Evolutionary conservation across 306 rosid genomes (phyloP).

Genomic region (Vigna reflexopilosa): DNA sequence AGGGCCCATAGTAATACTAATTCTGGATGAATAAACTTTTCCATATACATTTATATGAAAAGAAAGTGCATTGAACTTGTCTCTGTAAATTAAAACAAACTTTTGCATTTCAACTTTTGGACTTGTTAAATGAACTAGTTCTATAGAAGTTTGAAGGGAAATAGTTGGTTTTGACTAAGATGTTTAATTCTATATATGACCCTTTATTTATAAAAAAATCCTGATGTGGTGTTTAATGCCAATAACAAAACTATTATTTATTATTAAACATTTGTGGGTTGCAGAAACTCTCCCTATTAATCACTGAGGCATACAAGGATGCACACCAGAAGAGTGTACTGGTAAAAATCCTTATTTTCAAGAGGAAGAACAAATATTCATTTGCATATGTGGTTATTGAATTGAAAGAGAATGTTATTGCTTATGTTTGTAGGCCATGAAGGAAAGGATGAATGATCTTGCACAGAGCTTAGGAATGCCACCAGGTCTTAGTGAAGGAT

Average conservation of each 20-base stretch:
- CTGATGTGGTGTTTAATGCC: slow-evolving; percentile 6
- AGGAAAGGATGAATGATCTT: slow-evolving; percentile 63
- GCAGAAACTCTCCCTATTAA: slow-evolving; percentile 85
- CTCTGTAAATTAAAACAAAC: background rate
- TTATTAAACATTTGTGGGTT: slow-evolving; percentile 22
- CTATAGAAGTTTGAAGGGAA: background rate
- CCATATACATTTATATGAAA: background rate
- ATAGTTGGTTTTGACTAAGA: background rate
- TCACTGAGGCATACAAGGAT: slow-evolving; percentile 87
- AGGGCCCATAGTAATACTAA: too few relatives aligned
- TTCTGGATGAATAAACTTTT: background rate
- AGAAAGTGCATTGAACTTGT: background rate
- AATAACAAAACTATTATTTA: slow-evolving; percentile 2
- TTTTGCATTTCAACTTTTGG: background rate
- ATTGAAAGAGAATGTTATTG: slow-evolving; percentile 32
- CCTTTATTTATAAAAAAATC: too few relatives aligned
- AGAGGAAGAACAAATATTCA: slow-evolving; percentile 14
- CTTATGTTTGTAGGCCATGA: slow-evolving; percentile 58
- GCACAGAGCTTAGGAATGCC: slow-evolving; percentile 69
- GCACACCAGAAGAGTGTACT: slow-evolving; percentile 85
- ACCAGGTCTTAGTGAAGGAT: slow-evolving; percentile 54
- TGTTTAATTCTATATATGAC: background rate
- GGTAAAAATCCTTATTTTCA: slow-evolving; percentile 49
- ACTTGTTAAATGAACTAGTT: background rate
- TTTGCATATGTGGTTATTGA: slow-evolving; percentile 29